A percentile compares a stretch with the other conserved stretches of the same genome.
phyloP scores from a whole-genome alignment of 805 yeast species.

The Ascoidea asiatica region DNA sequence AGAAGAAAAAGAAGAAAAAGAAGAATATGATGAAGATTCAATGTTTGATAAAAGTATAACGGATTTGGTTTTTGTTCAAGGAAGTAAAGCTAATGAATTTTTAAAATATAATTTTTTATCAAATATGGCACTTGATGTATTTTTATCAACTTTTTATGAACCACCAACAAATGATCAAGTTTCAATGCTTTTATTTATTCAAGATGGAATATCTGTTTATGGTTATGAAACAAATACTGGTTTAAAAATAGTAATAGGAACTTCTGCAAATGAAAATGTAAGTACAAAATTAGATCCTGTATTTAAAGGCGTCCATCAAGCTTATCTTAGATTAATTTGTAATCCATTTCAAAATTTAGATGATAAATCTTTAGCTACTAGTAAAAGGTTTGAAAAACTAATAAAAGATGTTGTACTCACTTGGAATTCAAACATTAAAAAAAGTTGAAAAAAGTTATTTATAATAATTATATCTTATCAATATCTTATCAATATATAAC shows the following conservation, averaged over 20 bases:
- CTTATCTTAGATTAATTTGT: constrained; percentile 41
- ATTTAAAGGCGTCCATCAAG: constrained; percentile 33
- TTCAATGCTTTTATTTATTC: constrained; percentile 40
- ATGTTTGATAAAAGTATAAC: background rate
- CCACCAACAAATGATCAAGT: constrained; percentile 23
- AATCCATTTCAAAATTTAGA: constrained; percentile 43
- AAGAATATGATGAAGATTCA: background rate
- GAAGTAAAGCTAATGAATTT: constrained; percentile 26
- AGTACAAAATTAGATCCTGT: constrained; percentile 11
- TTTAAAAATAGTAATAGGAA: constrained; percentile 49
- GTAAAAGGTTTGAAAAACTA: constrained; percentile 6
- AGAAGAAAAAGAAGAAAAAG: background rate
- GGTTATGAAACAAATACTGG: constrained; percentile 62
- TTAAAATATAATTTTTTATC: constrained; percentile 56
- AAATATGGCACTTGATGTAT: constrained; percentile 66
- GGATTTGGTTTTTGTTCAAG: constrained; percentile 14
- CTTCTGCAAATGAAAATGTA: constrained; percentile 17
- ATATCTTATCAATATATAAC: background rate
- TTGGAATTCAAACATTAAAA: constrained; percentile 8
- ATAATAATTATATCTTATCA: too few species aligned
- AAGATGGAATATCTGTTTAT: constrained; percentile 53
- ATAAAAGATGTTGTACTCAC: constrained; percentile 8
- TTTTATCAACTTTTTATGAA: constrained; percentile 34
- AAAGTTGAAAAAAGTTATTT: background rate
- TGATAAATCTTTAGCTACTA: constrained; percentile 14